Conservation (phyloP, 306 rosid species). For the Cucumis melo region DNA sequence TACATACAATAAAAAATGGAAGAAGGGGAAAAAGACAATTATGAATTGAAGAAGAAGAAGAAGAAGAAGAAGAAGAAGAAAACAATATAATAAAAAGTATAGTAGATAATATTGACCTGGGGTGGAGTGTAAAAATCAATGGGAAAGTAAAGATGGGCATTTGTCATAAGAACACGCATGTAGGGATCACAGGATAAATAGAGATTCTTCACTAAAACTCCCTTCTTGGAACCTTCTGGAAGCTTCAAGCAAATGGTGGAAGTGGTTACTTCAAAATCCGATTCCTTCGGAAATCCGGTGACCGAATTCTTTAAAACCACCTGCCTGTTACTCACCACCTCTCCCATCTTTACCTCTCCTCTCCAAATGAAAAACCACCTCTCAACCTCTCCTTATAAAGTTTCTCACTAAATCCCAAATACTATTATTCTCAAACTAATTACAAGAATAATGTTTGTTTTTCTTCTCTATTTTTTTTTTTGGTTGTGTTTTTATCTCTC, state of each 20-base stretch:
- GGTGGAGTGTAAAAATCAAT: not conserved
- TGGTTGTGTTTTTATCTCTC: too few relatives aligned
- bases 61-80: too few relatives aligned
- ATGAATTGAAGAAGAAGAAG: too few relatives aligned
- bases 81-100: too few relatives aligned
- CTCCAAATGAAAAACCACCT: not conserved
- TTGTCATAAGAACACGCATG: slow-evolving; percentile 16
- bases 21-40: too few relatives aligned
- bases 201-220: slow-evolving; percentile 21
- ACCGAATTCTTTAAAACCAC: slow-evolving; percentile 18
- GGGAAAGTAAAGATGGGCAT: not conserved
- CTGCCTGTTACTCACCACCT: slow-evolving; percentile 21
- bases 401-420: too few relatives aligned
- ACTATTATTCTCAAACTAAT: too few relatives aligned
- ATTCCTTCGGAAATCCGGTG: slow-evolving; percentile 20
- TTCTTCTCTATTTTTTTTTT: too few relatives aligned
- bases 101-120: not conserved
- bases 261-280: slow-evolving; percentile 10
- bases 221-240: slow-evolving; percentile 10
- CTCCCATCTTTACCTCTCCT: slow-evolving; percentile 4
- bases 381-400: too few relatives aligned
- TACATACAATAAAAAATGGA: too few relatives aligned
- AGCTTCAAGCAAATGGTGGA: slow-evolving; percentile 8
- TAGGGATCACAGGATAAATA: slow-evolving; percentile 10
- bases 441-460: too few relatives aligned